phyloP scores from a whole-genome alignment of 129 eudicot species.

The Mikania micrantha region DNA sequence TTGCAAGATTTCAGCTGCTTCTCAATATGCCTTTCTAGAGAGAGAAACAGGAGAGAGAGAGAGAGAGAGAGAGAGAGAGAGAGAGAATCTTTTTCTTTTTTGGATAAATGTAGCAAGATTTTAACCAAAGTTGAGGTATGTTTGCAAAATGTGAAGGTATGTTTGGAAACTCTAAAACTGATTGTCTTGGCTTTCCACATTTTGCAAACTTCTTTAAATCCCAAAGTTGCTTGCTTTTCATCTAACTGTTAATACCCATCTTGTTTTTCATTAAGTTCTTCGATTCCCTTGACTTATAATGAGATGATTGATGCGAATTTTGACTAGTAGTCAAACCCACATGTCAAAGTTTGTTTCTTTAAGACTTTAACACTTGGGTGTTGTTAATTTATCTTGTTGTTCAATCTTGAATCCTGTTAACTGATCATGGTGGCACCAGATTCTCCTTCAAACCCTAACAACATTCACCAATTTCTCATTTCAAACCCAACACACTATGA shows the following conservation, averaged over 20 bases:
- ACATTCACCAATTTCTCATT: conserved; percentile 64
- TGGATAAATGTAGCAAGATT: conserved; percentile 36
- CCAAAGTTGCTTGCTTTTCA: conserved; percentile 29
- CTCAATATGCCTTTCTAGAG: conserved; percentile 21
- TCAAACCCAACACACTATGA: conserved; percentile 50
- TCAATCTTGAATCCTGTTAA: neutral
- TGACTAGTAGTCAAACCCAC: conserved; percentile 5
- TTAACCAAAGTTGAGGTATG: conserved; percentile 49
- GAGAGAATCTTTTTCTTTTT: conserved; percentile 48
- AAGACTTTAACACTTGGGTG: conserved; percentile 12
- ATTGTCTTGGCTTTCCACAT: conserved; percentile 21
- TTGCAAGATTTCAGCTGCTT: conserved; percentile 54
- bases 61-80: conserved; percentile 17
- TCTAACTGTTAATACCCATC: conserved; percentile 1
- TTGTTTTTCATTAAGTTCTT: conserved; percentile 4
- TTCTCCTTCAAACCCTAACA: conserved; percentile 52
- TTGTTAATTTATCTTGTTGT: neutral
- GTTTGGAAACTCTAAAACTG: conserved; percentile 26
- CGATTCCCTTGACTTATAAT: conserved; percentile 4
- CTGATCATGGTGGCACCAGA: conserved; percentile 64
- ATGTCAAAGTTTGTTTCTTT: conserved; percentile 12
- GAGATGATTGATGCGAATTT: neutral
- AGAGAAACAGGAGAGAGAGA: conserved; percentile 27
- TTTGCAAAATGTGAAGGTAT: conserved; percentile 32
- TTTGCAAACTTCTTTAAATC: conserved; percentile 31